Evolutionary conservation across 352 stramenopile species (phyloP).

Genomic region (Globisporangium spiculum): DNA sequence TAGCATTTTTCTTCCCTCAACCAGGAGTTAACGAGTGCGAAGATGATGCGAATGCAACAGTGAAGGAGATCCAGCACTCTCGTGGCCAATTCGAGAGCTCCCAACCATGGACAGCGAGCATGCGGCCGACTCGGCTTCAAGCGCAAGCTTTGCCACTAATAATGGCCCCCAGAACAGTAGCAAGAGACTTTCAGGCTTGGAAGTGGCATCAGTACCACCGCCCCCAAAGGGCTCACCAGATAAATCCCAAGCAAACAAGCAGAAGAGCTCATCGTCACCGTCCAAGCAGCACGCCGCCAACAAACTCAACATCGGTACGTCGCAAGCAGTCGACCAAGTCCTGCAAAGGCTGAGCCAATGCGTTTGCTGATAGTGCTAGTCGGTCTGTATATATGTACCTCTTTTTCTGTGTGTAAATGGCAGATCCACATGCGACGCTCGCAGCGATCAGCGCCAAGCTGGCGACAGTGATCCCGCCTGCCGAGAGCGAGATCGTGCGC

Average conservation of each 20-base stretch:
- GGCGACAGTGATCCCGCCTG: constrained; percentile 44
- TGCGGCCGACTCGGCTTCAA: not conserved
- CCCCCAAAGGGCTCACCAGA: not conserved
- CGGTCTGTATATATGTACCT: not conserved
- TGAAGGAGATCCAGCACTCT: not conserved
- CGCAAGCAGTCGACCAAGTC: not conserved
- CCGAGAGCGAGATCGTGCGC: constrained; percentile 67
- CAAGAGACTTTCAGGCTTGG: not conserved
- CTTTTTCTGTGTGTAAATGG: not conserved
- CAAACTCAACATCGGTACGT: constrained; percentile 40
- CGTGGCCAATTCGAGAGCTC: not conserved
- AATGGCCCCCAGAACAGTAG: not conserved
- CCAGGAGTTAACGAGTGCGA: not conserved
- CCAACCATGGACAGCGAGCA: not conserved
- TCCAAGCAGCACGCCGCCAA: constrained; percentile 26
- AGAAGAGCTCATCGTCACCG: constrained; percentile 13
- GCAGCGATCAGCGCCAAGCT: constrained; percentile 64
- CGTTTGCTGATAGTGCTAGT: not conserved
- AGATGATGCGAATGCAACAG: not conserved
- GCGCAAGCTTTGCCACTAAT: not conserved
- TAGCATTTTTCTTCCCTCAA: not conserved
- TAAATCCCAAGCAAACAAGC: not conserved
- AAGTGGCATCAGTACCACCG: not conserved
- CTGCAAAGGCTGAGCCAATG: not conserved
- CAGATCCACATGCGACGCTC: constrained; percentile 41